phyloP scores from a whole-genome alignment of 2,329 filamentous ascomycete species.

The Neonectria ditissima region DNA sequence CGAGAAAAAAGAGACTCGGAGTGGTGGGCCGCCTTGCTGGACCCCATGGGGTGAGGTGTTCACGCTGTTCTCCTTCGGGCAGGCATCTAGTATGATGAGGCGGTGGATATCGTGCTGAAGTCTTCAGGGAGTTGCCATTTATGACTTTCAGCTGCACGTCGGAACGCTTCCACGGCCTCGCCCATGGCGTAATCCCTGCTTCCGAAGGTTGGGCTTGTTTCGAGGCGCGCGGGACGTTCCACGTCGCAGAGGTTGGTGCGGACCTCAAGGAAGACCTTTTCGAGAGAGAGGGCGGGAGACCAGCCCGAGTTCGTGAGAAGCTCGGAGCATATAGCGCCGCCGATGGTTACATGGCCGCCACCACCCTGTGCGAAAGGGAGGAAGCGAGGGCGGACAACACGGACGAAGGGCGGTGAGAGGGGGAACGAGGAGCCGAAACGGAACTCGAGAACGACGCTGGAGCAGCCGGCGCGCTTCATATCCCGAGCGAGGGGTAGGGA shows the following conservation, averaged over 20 bases:
- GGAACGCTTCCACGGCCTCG: conserved; percentile 81
- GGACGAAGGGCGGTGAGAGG: conserved; percentile 83
- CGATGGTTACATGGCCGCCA: conserved; percentile 86
- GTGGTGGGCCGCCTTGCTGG: not conserved
- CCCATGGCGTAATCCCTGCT: conserved; percentile 70
- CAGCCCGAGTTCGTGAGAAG: conserved; percentile 87
- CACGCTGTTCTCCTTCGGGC: not conserved
- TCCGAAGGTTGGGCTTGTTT: conserved; percentile 31
- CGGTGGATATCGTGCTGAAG: conserved; percentile 58
- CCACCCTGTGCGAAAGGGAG: conserved; percentile 77
- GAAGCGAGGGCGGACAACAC: conserved; percentile 85
- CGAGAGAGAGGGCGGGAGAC: conserved; percentile 78
- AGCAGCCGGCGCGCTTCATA: conserved; percentile 71
- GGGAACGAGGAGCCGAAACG: conserved; percentile 84
- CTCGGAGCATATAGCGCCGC: conserved; percentile 88
- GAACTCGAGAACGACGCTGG: conserved; percentile 82
- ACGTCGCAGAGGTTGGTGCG: conserved; percentile 77
- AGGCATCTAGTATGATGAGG: conserved; percentile 30
- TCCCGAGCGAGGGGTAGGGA: conserved; percentile 78
- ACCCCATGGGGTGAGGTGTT: not conserved
- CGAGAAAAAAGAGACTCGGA: not conserved
- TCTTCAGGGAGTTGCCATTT: conserved; percentile 79
- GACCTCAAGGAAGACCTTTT: conserved; percentile 84
- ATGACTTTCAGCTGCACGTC: conserved; percentile 73
- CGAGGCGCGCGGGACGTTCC: conserved; percentile 82